phyloP scores from a whole-genome alignment of 495 filamentous ascomycete genomes.

The Parathielavia hyrcaniae region DNA sequence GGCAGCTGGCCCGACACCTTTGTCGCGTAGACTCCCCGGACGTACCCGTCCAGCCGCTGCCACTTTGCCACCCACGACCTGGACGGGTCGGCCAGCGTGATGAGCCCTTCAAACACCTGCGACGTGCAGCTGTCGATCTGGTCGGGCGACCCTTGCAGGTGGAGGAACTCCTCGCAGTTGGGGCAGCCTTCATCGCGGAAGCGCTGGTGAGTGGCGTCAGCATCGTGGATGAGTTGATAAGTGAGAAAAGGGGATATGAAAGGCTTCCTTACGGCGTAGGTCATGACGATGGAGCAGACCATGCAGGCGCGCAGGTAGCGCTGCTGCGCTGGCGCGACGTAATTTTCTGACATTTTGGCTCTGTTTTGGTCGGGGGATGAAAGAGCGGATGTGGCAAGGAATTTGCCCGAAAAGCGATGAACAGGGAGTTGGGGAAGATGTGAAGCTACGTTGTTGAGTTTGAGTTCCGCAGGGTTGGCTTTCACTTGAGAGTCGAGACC shows the following conservation, averaged over 20 bases:
- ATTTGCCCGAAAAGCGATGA: neutral
- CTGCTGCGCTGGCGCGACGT: conserved; percentile 60
- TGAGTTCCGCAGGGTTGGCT: neutral
- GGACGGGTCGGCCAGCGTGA: conserved; percentile 68
- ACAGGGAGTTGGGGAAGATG: neutral
- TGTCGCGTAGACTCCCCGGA: conserved; percentile 82
- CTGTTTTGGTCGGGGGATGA: neutral
- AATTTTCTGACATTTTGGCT: conserved; percentile 43
- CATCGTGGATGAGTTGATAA: conserved; percentile 16
- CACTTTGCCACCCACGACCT: conserved; percentile 89
- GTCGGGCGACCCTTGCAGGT: conserved; percentile 70
- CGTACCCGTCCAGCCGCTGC: conserved; percentile 84
- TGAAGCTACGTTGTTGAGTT: neutral
- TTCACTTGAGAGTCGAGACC: conserved; percentile 2
- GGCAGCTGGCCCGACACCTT: conserved; percentile 72
- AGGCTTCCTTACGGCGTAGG: conserved; percentile 53
- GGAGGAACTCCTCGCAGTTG: conserved; percentile 89
- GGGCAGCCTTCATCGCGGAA: conserved; percentile 85
- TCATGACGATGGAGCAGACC: conserved; percentile 92
- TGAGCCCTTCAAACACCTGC: conserved; percentile 85
- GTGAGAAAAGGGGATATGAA: neutral
- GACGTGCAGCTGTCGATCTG: conserved; percentile 88
- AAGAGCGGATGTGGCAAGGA: neutral
- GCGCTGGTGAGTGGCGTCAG: conserved; percentile 44
- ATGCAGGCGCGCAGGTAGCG: conserved; percentile 92